Evolutionary conservation across 805 yeast genomes (phyloP).

Genomic region (Metschnikowia amazonensis): DNA sequence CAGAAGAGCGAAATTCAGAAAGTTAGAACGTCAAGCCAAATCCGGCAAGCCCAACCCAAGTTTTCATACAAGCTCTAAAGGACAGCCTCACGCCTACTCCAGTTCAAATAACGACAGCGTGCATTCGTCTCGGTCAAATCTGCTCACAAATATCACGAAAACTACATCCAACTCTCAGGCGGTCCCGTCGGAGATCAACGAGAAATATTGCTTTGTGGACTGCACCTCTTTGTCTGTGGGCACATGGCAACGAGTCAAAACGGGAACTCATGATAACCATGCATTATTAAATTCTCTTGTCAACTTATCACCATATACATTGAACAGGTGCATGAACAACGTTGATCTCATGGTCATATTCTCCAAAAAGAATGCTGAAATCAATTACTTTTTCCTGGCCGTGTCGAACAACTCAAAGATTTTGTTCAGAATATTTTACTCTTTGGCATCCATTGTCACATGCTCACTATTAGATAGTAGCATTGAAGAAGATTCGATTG

Average conservation of each 20-base stretch:
- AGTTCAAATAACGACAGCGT: conserved; percentile 14
- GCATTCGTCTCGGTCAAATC: conserved; percentile 24
- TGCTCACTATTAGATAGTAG: conserved; percentile 54
- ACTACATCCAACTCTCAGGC: conserved; percentile 13
- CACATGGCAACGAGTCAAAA: conserved; percentile 72
- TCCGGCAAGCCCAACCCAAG: conserved; percentile 7
- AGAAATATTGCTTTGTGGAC: conserved; percentile 68
- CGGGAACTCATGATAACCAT: conserved; percentile 49
- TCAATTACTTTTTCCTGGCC: conserved; percentile 76
- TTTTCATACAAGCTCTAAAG: not conserved
- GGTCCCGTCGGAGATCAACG: conserved; percentile 55
- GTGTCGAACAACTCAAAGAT: conserved; percentile 64
- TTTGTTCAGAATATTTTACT: conserved; percentile 68
- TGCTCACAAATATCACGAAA: conserved; percentile 17
- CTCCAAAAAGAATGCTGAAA: conserved; percentile 65
- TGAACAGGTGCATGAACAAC: conserved; percentile 59
- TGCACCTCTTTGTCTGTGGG: conserved; percentile 70
- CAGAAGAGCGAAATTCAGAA: conserved; percentile 73
- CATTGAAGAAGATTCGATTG: conserved; percentile 38
- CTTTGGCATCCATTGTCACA: conserved; percentile 55
- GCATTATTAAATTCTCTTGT: conserved; percentile 42
- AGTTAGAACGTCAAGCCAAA: conserved; percentile 49
- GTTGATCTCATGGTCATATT: conserved; percentile 70
- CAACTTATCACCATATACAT: conserved; percentile 66
- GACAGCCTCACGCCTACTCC: conserved; percentile 7